Evolutionary conservation across 352 stramenopile species (phyloP).

Genomic region (Peronospora farinosa): DNA sequence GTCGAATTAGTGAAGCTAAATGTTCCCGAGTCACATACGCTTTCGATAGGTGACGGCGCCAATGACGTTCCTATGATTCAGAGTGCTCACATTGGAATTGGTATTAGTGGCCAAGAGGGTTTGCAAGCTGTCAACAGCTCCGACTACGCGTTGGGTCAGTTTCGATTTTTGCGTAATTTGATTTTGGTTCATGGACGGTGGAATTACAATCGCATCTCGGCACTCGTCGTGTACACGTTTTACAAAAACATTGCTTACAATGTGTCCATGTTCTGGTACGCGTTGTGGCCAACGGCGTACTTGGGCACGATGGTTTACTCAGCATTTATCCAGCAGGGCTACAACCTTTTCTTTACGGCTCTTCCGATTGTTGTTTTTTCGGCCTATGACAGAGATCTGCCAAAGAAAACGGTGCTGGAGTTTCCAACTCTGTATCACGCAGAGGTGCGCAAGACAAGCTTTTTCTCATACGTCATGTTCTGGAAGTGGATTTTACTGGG

Average conservation of each 20-base stretch:
- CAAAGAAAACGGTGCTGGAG: constrained; percentile 52
- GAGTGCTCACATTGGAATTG: constrained; percentile 83
- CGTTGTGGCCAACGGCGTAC: constrained; percentile 81
- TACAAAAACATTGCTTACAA: constrained; percentile 92
- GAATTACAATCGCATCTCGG: constrained; percentile 84
- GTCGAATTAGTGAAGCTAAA: constrained; percentile 93
- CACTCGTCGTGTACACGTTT: constrained; percentile 87
- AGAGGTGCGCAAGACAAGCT: constrained; percentile 40
- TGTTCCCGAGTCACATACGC: constrained; percentile 70
- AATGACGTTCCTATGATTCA: constrained; percentile 91
- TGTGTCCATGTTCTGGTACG: constrained; percentile 88
- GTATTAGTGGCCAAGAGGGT: constrained; percentile 97
- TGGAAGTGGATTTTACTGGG: constrained; percentile 81
- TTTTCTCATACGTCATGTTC: constrained; percentile 80
- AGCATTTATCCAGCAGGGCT: constrained; percentile 83
- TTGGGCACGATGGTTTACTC: constrained; percentile 88
- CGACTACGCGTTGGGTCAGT: constrained; percentile 81
- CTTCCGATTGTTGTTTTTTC: constrained; percentile 88
- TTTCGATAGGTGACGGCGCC: constrained; percentile 88
- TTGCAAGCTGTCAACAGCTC: constrained; percentile 91
- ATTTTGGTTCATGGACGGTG: constrained; percentile 78
- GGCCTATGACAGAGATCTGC: constrained; percentile 76
- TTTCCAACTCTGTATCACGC: constrained; percentile 68
- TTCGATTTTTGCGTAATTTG: constrained; percentile 68
- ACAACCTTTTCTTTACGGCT: constrained; percentile 94